Percentiles rank a stretch among this genome's conserved stretches.
Conservation (phyloP, 768 basidiomycete genomes). For the Pisolithus microcarpus region DNA sequence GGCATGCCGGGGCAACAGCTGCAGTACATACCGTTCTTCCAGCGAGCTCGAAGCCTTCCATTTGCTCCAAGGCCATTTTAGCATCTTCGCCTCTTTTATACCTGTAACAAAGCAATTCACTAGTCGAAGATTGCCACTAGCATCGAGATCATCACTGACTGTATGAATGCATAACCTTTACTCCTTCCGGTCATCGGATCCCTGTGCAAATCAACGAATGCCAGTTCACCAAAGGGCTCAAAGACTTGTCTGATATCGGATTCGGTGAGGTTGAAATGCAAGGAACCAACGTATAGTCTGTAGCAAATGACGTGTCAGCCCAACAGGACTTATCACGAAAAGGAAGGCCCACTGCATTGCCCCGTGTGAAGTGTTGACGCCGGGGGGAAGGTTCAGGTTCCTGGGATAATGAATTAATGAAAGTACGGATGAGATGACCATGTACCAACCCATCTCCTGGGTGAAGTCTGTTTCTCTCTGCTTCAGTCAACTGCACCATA, state of each 20-base stretch:
- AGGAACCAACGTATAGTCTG: conserved; percentile 93
- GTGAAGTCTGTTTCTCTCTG: conserved; percentile 87
- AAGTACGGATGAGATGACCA: conserved; percentile 1
- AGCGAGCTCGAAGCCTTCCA: conserved; percentile 98
- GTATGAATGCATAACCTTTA: conserved; percentile 97
- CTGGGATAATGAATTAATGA: conserved; percentile 29
- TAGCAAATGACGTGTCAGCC: conserved; percentile 5
- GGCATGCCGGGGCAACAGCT: conserved; percentile 8
- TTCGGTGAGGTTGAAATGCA: conserved; percentile 95
- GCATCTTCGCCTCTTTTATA: conserved; percentile 91
- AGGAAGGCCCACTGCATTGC: conserved; percentile 69
- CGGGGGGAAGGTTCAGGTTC: conserved; percentile 77
- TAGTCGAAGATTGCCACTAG: neutral
- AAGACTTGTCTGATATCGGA: conserved; percentile 99
- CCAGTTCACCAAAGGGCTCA: conserved; percentile 96
- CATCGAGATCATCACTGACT: conserved; percentile 46
- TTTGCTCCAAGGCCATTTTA: conserved; percentile 93
- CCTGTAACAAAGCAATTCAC: conserved; percentile 32
- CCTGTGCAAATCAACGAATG: conserved; percentile 96
- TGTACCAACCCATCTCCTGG: conserved; percentile 74
- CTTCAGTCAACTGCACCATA: conserved; percentile 93
- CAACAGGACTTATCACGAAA: conserved; percentile 9
- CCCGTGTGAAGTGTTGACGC: conserved; percentile 72
- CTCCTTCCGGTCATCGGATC: conserved; percentile 92
- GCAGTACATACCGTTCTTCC: conserved; percentile 68